Evolutionary conservation across 1,139 yeast species (phyloP).

Genomic region (Candida frijolesensis): DNA sequence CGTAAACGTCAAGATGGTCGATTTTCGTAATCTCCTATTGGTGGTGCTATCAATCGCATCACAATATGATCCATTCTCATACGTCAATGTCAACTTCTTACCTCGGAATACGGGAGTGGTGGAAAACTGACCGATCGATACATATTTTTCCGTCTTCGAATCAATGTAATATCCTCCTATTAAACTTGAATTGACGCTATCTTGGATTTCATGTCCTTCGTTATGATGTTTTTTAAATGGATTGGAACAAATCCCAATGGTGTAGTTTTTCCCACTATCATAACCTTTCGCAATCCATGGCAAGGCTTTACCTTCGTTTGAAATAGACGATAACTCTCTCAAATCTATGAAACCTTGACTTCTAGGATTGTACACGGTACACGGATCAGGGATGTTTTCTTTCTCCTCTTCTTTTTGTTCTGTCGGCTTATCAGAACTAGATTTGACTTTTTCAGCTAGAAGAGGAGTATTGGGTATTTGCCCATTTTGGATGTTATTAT

Average conservation of each 20-base stretch:
- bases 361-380: conserved; percentile 56
- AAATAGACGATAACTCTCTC: conserved; percentile 48
- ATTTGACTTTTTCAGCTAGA: background rate
- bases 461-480: conserved; percentile 6
- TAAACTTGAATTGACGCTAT: conserved; percentile 46
- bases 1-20: conserved; percentile 71
- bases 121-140: conserved; percentile 67
- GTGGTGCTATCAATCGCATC: conserved; percentile 31
- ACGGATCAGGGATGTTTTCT: conserved; percentile 39
- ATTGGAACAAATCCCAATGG: conserved; percentile 76
- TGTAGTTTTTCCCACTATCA: conserved; percentile 73
- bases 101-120: conserved; percentile 70
- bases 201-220: conserved; percentile 31
- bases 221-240: conserved; percentile 49
- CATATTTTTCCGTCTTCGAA: conserved; percentile 46
- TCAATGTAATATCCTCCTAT: conserved; percentile 74
- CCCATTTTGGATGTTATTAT: background rate
- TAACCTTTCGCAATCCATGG: conserved; percentile 73
- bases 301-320: conserved; percentile 44
- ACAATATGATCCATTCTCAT: conserved; percentile 74
- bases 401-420: conserved; percentile 2
- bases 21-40: conserved; percentile 52
- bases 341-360: conserved; percentile 59
- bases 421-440: background rate
- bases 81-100: conserved; percentile 68